A percentile compares a stretch with the other conserved stretches of the same genome.
phyloP scores from a whole-genome alignment of 768 basidiomycete species.

The Pisolithus orientalis region DNA sequence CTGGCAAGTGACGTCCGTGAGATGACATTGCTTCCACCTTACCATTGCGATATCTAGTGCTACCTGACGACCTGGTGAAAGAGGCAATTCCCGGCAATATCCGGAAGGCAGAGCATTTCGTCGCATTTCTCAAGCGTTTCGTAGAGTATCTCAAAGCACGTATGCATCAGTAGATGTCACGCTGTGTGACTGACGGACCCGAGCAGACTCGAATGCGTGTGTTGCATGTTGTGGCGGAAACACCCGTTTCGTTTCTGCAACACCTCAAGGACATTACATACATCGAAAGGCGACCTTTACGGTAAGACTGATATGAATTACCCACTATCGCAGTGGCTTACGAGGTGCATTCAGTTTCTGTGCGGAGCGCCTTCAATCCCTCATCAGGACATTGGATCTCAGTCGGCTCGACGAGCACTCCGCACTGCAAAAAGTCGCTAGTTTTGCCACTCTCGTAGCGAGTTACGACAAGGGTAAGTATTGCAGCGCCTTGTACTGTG shows the following conservation, averaged over 20 bases:
- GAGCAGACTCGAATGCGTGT: conserved; percentile 94
- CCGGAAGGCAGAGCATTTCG: conserved; percentile 97
- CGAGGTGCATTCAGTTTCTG: conserved; percentile 63
- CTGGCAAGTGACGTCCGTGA: conserved; percentile 44
- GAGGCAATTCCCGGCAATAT: conserved; percentile 99
- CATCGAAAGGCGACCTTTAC: conserved; percentile 88
- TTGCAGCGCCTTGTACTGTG: background rate
- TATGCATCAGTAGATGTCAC: background rate
- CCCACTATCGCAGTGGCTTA: background rate
- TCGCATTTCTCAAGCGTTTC: conserved; percentile 95
- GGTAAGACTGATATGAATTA: conserved; percentile 44
- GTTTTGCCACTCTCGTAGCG: conserved; percentile 92
- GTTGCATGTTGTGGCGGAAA: conserved; percentile 98
- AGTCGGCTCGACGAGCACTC: conserved; percentile 87
- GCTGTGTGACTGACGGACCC: conserved; percentile 7
- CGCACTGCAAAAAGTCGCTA: conserved; percentile 90
- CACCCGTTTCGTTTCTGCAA: conserved; percentile 92
- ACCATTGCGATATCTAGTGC: conserved; percentile 38
- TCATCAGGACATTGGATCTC: conserved; percentile 88
- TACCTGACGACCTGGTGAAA: conserved; percentile 90
- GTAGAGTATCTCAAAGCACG: conserved; percentile 95
- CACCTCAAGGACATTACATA: conserved; percentile 99
- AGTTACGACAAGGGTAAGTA: conserved; percentile 91
- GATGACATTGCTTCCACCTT: background rate
- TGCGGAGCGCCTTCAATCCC: conserved; percentile 89